These are phyloP conservation scores for Penicillium desertorum DNA, from an alignment of 495 filamentous ascomycete genomes.

Conservation along the genomic window DNA sequence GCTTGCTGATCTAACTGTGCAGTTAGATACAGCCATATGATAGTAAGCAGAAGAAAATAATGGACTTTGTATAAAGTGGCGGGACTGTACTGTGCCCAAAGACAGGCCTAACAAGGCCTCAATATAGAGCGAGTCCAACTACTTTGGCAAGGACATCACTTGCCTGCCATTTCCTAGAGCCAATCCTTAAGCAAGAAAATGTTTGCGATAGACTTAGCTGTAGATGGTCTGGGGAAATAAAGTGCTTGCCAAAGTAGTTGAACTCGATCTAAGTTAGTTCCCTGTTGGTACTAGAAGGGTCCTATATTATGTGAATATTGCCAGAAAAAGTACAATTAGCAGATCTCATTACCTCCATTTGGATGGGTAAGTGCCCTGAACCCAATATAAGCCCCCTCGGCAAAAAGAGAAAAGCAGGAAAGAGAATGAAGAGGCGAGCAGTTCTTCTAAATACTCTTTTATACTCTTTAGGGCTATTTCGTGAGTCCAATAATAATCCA, in stretches of 20 bases:
- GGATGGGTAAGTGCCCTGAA: neutral
- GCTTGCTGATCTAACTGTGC: neutral
- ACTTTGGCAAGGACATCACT: neutral
- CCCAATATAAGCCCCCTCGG: neutral
- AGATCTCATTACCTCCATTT: neutral
- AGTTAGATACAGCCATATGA: neutral
- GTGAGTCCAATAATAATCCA: neutral
- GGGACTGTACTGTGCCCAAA: neutral
- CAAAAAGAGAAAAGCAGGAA: neutral
- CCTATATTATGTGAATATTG: neutral
- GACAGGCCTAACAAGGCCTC: neutral
- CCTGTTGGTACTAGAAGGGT: neutral
- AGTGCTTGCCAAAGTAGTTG: constrained; percentile 4
- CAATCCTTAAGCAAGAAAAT: neutral
- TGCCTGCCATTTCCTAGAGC: neutral
- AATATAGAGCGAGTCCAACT: constrained; percentile 1
- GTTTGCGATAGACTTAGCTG: neutral
- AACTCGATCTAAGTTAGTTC: constrained; percentile 1
- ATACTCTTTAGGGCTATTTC: neutral
- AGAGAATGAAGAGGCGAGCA: neutral
- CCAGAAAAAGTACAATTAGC: neutral
- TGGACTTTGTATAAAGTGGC: neutral
- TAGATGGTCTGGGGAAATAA: neutral
- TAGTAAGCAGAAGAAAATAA: neutral
- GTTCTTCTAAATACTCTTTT: neutral